Evolutionary conservation across 768 basidiomycete genomes (phyloP).

Genomic region (Russula olivacea): DNA sequence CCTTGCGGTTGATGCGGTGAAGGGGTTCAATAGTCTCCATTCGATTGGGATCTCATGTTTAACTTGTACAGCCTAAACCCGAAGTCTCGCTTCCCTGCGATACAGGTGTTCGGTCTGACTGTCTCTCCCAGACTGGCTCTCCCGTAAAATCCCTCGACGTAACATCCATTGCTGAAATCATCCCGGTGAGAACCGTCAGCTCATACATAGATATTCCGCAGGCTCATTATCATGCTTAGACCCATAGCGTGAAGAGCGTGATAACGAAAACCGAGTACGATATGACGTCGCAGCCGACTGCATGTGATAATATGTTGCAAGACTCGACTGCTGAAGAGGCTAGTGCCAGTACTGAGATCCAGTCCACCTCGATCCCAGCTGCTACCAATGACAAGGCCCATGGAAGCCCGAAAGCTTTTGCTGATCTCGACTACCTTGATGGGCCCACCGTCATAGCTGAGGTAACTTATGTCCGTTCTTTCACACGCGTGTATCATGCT

Average conservation of each 20-base stretch:
- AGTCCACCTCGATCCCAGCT: not conserved
- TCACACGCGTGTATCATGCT: not conserved
- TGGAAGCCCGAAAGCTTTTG: not conserved
- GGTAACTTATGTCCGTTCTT: not conserved
- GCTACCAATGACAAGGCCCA: not conserved
- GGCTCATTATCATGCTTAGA: not conserved
- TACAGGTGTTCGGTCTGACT: not conserved
- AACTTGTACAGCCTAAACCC: not conserved
- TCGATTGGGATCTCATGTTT: not conserved
- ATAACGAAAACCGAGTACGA: not conserved
- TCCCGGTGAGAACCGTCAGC: not conserved
- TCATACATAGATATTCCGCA: not conserved
- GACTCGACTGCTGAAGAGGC: not conserved
- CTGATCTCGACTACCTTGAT: constrained; percentile 2
- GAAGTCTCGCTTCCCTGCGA: no score
- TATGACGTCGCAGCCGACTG: not conserved
- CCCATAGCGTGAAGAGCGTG: not conserved
- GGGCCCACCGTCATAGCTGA: constrained; percentile 5
- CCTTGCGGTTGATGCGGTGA: not conserved
- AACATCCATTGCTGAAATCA: not conserved
- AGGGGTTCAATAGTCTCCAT: not conserved
- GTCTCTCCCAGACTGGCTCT: not conserved
- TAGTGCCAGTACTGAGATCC: not conserved
- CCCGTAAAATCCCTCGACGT: not conserved
- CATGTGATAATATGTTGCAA: not conserved